Evolutionary conservation across 306 rosid genomes (phyloP).

Genomic region (Dalbergia oliveri): DNA sequence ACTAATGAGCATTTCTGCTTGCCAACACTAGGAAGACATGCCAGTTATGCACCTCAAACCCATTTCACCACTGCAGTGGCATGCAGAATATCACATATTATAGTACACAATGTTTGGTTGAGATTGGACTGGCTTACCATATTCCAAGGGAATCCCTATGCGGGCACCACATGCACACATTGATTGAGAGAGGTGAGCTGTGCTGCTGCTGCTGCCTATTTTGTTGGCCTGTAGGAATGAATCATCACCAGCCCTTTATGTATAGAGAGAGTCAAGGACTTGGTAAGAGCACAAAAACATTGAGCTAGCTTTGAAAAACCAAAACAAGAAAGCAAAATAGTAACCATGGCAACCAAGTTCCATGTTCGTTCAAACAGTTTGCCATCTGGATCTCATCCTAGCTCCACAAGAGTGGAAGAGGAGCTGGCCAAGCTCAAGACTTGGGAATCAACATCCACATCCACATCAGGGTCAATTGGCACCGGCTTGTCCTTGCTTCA

Average conservation of each 20-base stretch:
- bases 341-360: conserved; percentile 59
- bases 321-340: neutral
- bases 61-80: neutral
- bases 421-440: conserved; percentile 59
- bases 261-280: conserved; percentile 37
- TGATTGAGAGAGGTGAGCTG: neutral
- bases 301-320: neutral
- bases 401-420: conserved; percentile 58
- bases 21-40: conserved; percentile 41
- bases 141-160: conserved; percentile 34
- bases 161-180: conserved; percentile 54
- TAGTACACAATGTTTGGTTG: conserved; percentile 54
- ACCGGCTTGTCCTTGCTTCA: conserved; percentile 57
- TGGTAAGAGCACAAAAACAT: conserved; percentile 38
- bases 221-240: conserved; percentile 13
- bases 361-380: conserved; percentile 71
- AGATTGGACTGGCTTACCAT: conserved; percentile 49
- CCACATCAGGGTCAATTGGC: conserved; percentile 54
- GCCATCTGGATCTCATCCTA: conserved; percentile 79
- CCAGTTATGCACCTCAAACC: conserved; percentile 35
- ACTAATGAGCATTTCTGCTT: conserved; percentile 44
- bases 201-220: neutral
- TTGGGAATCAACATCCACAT: conserved; percentile 54
- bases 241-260: conserved; percentile 15
- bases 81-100: conserved; percentile 27